Percentiles rank a stretch among this genome's conserved stretches.
These are phyloP conservation scores for Penicillium macrosclerotiorum DNA, from an alignment of 495 filamentous ascomycete species.

Conservation along the genomic window DNA sequence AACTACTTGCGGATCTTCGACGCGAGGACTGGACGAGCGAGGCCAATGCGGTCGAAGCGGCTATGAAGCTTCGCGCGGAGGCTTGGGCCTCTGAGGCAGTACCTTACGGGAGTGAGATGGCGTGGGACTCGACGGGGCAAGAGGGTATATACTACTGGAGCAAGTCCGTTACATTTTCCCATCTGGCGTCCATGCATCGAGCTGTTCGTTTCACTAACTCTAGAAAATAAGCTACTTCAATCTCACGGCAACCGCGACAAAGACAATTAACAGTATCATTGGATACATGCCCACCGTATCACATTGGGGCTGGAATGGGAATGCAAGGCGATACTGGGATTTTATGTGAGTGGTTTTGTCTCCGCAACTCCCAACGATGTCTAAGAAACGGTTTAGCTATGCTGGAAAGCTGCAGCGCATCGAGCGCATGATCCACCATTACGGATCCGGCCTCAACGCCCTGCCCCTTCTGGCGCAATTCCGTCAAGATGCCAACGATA, in stretches of 20 bases:
- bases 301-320: constrained; percentile 57
- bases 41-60: constrained; percentile 30
- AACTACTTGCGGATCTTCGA: constrained; percentile 44
- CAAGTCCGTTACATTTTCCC: constrained; percentile 44
- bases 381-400: constrained; percentile 14
- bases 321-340: constrained; percentile 54
- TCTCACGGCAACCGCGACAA: constrained; percentile 34
- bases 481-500: constrained; percentile 31
- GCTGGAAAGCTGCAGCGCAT: constrained; percentile 49
- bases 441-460: constrained; percentile 53
- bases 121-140: constrained; percentile 56
- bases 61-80: constrained; percentile 41
- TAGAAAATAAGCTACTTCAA: constrained; percentile 47
- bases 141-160: constrained; percentile 56
- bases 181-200: neutral
- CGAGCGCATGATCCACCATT: constrained; percentile 57
- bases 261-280: constrained; percentile 47
- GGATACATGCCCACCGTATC: constrained; percentile 51
- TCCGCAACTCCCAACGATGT: neutral
- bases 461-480: constrained; percentile 47
- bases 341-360: constrained; percentile 24
- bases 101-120: constrained; percentile 55
- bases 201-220: no score
- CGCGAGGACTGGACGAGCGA: constrained; percentile 37
- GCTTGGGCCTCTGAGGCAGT: constrained; percentile 40